These are phyloP conservation scores for Pyronema domesticum DNA, from an alignment of 495 filamentous ascomycete genomes.

Conservation along the genomic window DNA sequence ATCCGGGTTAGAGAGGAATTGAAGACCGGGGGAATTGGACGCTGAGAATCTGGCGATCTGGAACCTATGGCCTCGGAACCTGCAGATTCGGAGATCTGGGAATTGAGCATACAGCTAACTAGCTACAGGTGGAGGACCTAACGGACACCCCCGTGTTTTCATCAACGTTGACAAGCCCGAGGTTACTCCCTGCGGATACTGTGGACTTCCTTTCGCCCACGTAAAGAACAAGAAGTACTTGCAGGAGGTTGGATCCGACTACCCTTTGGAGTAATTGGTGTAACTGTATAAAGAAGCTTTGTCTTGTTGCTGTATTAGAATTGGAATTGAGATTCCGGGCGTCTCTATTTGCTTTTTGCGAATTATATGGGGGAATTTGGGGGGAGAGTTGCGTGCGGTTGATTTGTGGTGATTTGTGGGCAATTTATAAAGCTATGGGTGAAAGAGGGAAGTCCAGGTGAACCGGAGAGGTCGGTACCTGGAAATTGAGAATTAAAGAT, in stretches of 20 bases:
- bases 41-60: background rate
- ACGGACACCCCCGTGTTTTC: constrained; percentile 81
- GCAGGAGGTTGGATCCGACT: background rate
- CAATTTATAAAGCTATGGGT: no score
- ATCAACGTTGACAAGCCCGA: constrained; percentile 97
- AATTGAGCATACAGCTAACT: background rate
- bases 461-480: no score
- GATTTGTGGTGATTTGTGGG: no score
- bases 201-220: constrained; percentile 65
- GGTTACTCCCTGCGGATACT: constrained; percentile 79
- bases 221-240: constrained; percentile 3
- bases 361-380: constrained; percentile 4
- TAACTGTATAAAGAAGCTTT: background rate
- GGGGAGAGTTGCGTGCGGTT: constrained; percentile 1
- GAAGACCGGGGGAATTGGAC: background rate
- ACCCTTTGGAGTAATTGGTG: constrained; percentile 5
- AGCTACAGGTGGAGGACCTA: constrained; percentile 50
- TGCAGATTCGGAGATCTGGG: no score
- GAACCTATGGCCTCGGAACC: background rate
- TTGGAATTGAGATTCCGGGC: background rate
- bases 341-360: background rate
- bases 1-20: background rate
- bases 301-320: background rate
- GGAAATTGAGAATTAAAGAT: no score
- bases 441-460: no score